These are phyloP conservation scores for Skeletonema marinoi DNA, from an alignment of 108 stramenopile genomes.

Conservation along the genomic window DNA sequence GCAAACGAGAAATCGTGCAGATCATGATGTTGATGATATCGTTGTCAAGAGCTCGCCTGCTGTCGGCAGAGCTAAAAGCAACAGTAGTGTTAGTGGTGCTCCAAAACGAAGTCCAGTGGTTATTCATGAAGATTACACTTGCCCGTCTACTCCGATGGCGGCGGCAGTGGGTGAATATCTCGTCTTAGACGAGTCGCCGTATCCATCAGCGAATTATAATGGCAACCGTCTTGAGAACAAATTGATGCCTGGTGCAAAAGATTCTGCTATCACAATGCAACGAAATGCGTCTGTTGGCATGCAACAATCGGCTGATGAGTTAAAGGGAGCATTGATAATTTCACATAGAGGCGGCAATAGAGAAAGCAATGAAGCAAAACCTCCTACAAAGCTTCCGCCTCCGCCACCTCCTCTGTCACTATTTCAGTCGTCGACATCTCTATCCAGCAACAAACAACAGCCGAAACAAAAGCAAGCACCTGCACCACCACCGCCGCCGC, in stretches of 20 bases:
- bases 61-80: neutral
- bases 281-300: neutral
- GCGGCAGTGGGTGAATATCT: conserved; percentile 25
- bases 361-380: neutral
- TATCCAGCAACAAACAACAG: neutral
- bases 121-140: conserved; percentile 7
- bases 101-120: neutral
- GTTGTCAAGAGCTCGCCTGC: neutral
- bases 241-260: neutral
- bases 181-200: conserved; percentile 20
- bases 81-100: neutral
- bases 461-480: neutral
- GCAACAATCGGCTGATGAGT: neutral
- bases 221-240: neutral
- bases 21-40: neutral
- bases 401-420: neutral
- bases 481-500: conserved; percentile 7
- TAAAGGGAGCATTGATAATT: neutral
- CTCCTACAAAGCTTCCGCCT: neutral
- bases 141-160: conserved; percentile 25
- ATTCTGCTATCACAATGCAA: neutral
- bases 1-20: neutral
- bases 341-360: neutral
- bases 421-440: neutral
- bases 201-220: neutral